Conservation (phyloP, 805 yeast species). For the Grigorovia transvaalensis region DNA sequence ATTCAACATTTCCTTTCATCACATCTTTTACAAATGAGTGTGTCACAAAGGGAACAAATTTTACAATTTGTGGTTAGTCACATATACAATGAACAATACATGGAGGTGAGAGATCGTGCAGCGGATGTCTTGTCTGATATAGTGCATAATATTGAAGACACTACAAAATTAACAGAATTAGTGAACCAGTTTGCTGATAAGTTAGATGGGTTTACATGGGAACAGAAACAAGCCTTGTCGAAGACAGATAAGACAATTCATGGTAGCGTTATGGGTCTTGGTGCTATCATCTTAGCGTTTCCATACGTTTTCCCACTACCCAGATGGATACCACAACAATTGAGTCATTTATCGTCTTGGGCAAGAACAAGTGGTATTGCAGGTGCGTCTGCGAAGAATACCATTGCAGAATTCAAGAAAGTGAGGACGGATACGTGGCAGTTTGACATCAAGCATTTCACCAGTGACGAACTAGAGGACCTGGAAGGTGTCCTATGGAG, state of each 20-base stretch:
- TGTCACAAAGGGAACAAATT: constrained; percentile 38
- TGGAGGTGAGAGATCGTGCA: constrained; percentile 69
- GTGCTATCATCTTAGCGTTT: constrained; percentile 81
- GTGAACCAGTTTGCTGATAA: constrained; percentile 33
- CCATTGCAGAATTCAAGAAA: constrained; percentile 77
- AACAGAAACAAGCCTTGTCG: constrained; percentile 30
- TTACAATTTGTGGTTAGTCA: constrained; percentile 39
- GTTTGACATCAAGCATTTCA: constrained; percentile 70
- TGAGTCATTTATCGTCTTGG: constrained; percentile 60
- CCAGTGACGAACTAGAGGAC: constrained; percentile 73
- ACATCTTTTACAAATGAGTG: constrained; percentile 46
- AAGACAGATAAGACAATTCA: constrained; percentile 43
- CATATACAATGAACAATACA: constrained; percentile 50
- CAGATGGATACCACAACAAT: constrained; percentile 67
- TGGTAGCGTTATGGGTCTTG: constrained; percentile 82
- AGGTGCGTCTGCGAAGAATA: constrained; percentile 75
- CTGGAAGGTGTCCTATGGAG: constrained; percentile 91
- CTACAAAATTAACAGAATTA: constrained; percentile 31
- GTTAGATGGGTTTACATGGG: constrained; percentile 22
- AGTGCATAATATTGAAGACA: constrained; percentile 48
- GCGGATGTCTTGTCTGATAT: constrained; percentile 72
- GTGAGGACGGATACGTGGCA: constrained; percentile 96
- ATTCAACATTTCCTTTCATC: constrained; percentile 64
- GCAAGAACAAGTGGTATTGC: constrained; percentile 71
- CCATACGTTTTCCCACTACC: constrained; percentile 92